Percentiles rank a stretch among this genome's conserved stretches.
These are phyloP conservation scores for Abrus precatorius DNA, from an alignment of 306 rosid species.

Conservation along the genomic window DNA sequence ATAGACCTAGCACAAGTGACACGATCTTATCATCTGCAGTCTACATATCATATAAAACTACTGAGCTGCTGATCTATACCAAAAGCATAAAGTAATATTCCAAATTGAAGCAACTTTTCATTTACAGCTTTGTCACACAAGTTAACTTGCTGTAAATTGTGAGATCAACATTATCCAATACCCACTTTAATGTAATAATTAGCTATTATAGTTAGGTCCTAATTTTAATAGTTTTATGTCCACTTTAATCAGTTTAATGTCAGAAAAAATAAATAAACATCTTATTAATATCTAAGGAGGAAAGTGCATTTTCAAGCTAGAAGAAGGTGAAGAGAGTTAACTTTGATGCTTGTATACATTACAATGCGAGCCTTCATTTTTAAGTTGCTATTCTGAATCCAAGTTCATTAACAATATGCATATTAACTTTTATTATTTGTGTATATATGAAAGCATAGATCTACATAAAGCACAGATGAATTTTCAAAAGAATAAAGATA, in stretches of 20 bases:
- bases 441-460: not conserved
- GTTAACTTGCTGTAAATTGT: no score
- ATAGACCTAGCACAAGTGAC: not conserved
- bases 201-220: no score
- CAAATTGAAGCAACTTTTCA: not conserved
- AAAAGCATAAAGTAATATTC: not conserved
- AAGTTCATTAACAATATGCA: not conserved
- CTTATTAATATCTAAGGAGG: not conserved
- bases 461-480: constrained; percentile 7
- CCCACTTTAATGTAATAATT: no score
- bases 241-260: no score
- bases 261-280: not conserved
- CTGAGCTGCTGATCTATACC: not conserved
- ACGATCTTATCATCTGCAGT: not conserved
- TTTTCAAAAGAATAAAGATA: not conserved
- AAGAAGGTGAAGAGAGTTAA: not conserved
- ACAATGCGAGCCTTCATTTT: not conserved
- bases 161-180: no score
- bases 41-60: not conserved
- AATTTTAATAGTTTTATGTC: no score
- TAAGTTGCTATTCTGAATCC: not conserved
- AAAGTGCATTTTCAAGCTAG: not conserved
- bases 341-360: not conserved
- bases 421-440: not conserved
- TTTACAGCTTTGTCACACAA: not conserved